phyloP scores from a whole-genome alignment of 345 rosid species.

The Bruguiera sexangula region DNA sequence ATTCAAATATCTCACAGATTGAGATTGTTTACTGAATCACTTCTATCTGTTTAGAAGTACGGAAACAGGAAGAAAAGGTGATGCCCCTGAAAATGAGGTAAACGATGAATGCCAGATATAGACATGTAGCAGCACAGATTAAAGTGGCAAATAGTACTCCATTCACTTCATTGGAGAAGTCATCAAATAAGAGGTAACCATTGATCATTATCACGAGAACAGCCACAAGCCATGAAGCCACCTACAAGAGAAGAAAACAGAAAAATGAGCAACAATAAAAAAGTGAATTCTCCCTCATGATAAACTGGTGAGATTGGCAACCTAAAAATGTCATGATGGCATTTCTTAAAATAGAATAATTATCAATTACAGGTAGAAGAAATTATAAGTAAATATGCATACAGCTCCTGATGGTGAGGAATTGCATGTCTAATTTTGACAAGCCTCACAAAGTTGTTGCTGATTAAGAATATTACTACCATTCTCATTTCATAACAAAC shows the following conservation, averaged over 20 bases:
- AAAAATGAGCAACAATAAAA: background rate
- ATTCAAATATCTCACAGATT: background rate
- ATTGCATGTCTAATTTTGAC: too few species aligned
- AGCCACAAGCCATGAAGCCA: conserved; percentile 75
- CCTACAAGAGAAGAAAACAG: conserved; percentile 33
- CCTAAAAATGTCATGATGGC: background rate
- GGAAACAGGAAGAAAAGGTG: conserved; percentile 32
- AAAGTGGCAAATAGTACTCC: conserved; percentile 37
- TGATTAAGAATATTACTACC: too few species aligned
- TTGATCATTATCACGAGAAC: conserved; percentile 78
- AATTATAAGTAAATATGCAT: too few species aligned
- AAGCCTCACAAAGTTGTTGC: too few species aligned
- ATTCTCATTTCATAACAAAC: too few species aligned
- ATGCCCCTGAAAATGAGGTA: conserved; percentile 58
- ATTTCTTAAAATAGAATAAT: too few species aligned
- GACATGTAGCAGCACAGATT: conserved; percentile 41
- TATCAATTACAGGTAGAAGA: too few species aligned
- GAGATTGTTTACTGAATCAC: conserved; percentile 4
- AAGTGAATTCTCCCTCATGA: background rate
- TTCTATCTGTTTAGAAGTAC: conserved; percentile 2
- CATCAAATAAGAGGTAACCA: conserved; percentile 74
- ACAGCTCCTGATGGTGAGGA: too few species aligned
- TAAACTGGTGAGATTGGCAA: background rate
- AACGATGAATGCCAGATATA: conserved; percentile 62
- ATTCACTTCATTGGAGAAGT: conserved; percentile 59